Evolutionary conservation across 2,329 filamentous ascomycete genomes (phyloP).

Genomic region (Claviceps maximensis): DNA sequence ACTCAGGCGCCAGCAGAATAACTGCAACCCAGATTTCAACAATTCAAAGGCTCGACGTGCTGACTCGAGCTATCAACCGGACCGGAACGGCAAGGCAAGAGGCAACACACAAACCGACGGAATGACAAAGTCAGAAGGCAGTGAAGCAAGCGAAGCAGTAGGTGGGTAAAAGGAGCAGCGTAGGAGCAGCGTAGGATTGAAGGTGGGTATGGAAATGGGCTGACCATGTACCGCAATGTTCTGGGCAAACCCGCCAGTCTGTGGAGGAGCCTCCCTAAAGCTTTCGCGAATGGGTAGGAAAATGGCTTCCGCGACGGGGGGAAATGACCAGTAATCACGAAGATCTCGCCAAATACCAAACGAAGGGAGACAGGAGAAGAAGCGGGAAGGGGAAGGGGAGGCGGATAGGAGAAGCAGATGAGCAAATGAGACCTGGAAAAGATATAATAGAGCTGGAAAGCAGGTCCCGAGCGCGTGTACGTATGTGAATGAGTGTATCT

Average conservation of each 20-base stretch:
- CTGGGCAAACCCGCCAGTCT: not conserved
- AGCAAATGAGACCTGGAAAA: not conserved
- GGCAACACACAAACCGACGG: not conserved
- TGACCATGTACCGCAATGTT: conserved; percentile 14
- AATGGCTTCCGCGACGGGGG: not conserved
- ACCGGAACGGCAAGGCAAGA: conserved; percentile 17
- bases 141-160: conserved; percentile 9
- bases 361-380: not conserved
- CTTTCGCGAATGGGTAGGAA: not conserved
- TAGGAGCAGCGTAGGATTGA: conserved; percentile 16
- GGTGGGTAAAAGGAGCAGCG: conserved; percentile 18
- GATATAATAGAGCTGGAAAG: not conserved
- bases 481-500: not conserved
- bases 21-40: not conserved
- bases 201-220: conserved; percentile 21
- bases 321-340: not conserved
- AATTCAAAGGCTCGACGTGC: no score
- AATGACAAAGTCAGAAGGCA: conserved; percentile 17
- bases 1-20: not conserved
- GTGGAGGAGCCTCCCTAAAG: not conserved
- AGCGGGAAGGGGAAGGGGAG: not conserved
- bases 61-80: not conserved
- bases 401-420: no score
- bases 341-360: not conserved
- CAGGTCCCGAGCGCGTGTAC: not conserved